Base-by-base conservation (phyloP, 352 stramenopile species). In the Globisporangium cystogenes region DNA sequence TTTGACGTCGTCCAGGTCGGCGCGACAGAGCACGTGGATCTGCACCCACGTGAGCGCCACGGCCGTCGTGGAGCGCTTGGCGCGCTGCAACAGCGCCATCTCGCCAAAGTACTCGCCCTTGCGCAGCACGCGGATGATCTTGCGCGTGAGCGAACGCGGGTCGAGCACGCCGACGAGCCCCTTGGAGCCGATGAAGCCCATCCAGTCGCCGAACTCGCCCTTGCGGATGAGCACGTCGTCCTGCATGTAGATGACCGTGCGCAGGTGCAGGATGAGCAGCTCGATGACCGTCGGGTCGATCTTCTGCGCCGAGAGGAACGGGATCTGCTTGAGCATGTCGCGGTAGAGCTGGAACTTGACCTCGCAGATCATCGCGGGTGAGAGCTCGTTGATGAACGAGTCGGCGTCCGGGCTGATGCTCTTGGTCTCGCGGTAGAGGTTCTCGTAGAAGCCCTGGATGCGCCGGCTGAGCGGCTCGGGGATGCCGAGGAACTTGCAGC, bases 31-130 rank as follows among this genome's bases (percentile, higher is more conserved):
- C 39, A 87, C 75, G 45, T 88, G 77, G 44, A 90, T 88, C 39
- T 86, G 76, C 14, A 88, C 76, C 76, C 76, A 88, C n/a, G 74
- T 75, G 14, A 88, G 62, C 6, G 80, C 80, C n/a, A 87, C 67
- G 21, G 74, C 65, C 5, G 77, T 87, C 0, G 78, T 83, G 1
- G 77, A 85, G 7, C 80, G 72, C 51, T 80, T 84, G n/a, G 76
- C 62, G 21, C 65, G 55, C 40, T 90, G 78, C 35, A 90, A 54
- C 31, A 90, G 50, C 14, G 74, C 75, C 76, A 88, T 90, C 43
- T 91, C 81, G 4, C 77, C 80, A 55, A 90, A 87, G 56, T 89
- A 90, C 27, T 90, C 76, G 18, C 80, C 80, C 44, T 85, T 84
- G 10, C 67, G 66, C 35, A 90, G 64, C 23, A 88, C 84, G 16